Percentiles rank a stretch among this genome's conserved stretches.
Evolutionary conservation across 352 stramenopile genomes (phyloP).

Genomic region (Phytopythium aichiense): DNA sequence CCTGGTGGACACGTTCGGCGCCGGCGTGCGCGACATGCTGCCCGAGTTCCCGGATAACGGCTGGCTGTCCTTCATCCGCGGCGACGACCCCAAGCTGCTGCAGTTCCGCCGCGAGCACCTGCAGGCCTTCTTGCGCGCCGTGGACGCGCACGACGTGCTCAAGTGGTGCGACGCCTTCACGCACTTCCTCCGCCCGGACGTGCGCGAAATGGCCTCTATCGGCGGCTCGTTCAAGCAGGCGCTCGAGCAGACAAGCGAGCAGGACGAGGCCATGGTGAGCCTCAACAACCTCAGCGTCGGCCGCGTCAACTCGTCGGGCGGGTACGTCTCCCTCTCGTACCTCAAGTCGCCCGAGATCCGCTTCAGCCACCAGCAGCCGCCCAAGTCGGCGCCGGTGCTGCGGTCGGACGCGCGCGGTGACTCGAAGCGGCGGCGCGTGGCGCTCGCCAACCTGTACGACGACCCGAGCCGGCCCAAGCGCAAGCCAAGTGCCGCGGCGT

Average conservation of each 20-base stretch:
- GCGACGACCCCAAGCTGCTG: conserved; percentile 68
- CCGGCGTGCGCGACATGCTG: conserved; percentile 37
- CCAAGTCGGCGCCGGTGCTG: conserved; percentile 7
- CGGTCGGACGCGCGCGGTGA: conserved; percentile 39
- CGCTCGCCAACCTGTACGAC: conserved; percentile 32
- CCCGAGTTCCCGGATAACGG: conserved; percentile 69
- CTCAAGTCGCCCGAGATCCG: conserved; percentile 74
- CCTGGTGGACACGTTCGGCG: conserved; percentile 43
- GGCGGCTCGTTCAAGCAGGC: conserved; percentile 18
- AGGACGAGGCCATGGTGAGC: conserved; percentile 15
- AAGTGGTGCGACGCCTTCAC: conserved; percentile 57
- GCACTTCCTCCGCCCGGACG: conserved; percentile 57
- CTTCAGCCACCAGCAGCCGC: conserved; percentile 39
- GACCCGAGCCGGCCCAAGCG: conserved; percentile 22
- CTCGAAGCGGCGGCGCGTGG: conserved; percentile 53
- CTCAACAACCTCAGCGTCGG: conserved; percentile 20
- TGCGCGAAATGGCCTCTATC: conserved; percentile 39
- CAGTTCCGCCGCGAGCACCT: conserved; percentile 60
- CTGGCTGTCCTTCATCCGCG: conserved; percentile 67
- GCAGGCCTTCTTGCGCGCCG: conserved; percentile 50
- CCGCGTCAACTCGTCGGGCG: conserved; percentile 37
- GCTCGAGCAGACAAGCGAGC: conserved; percentile 18
- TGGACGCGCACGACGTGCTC: conserved; percentile 54
- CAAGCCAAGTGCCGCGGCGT: conserved; percentile 6
- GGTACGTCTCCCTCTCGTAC: conserved; percentile 73